phyloP scores from a whole-genome alignment of 441 rosid species.

The Erodium texanum region DNA sequence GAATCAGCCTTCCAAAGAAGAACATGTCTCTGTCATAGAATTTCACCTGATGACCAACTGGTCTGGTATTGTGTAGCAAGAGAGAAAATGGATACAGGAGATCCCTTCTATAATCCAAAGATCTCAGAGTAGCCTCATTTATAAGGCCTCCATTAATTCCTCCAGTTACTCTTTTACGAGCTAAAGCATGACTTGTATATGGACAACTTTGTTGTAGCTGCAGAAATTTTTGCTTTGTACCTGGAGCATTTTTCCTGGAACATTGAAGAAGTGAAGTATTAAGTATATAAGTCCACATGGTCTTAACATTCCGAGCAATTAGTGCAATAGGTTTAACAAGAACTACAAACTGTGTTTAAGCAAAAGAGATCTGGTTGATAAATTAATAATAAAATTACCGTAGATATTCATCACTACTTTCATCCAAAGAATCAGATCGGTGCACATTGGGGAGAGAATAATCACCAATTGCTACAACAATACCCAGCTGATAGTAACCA shows the following conservation, averaged over 20 bases:
- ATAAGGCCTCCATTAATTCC: constrained; percentile 87
- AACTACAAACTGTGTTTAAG: too few species aligned
- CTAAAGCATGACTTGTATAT: constrained; percentile 49
- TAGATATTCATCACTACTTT: constrained; percentile 36
- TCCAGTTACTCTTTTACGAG: constrained; percentile 78
- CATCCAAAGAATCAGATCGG: constrained; percentile 35
- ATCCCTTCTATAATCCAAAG: constrained; percentile 66
- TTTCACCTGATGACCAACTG: constrained; percentile 92
- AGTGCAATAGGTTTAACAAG: too few species aligned
- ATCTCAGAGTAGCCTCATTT: constrained; percentile 59
- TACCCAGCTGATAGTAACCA: constrained; percentile 90
- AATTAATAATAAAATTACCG: constrained; percentile 36
- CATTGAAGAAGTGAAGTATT: not conserved
- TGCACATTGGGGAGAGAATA: constrained; percentile 32
- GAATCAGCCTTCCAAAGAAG: not conserved
- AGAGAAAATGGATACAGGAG: constrained; percentile 70
- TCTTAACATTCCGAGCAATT: not conserved
- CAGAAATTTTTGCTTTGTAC: constrained; percentile 34
- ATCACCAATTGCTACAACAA: constrained; percentile 68
- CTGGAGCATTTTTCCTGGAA: constrained; percentile 39
- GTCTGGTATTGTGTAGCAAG: constrained; percentile 72
- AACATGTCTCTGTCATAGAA: constrained; percentile 15
- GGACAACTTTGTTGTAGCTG: constrained; percentile 53
- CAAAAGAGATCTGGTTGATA: not conserved
- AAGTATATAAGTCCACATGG: not conserved